Percentiles rank a stretch among this genome's conserved stretches.
These are phyloP conservation scores for Colletotrichum lupini DNA, from an alignment of 2,329 filamentous ascomycete genomes.

Conservation along the genomic window DNA sequence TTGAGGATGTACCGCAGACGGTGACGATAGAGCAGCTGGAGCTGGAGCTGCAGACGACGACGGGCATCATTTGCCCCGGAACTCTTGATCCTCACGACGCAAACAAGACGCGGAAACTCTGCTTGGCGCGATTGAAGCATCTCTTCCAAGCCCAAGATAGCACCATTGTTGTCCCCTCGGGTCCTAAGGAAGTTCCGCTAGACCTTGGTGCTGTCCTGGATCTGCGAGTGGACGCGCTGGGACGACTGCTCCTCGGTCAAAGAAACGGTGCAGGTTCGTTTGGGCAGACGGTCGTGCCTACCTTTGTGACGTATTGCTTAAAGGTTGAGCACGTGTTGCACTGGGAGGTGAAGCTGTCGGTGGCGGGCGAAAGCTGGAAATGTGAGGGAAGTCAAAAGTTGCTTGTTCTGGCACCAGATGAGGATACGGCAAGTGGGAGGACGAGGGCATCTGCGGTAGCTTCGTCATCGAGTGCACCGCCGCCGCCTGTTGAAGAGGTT, in stretches of 20 bases:
- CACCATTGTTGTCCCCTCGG: not conserved
- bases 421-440: not conserved
- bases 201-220: constrained; percentile 7
- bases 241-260: not conserved
- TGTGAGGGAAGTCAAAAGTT: constrained; percentile 10
- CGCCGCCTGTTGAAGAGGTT: not conserved
- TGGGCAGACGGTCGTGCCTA: not conserved
- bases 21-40: constrained; percentile 35
- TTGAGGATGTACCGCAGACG: constrained; percentile 33
- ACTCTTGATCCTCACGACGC: constrained; percentile 6
- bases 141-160: not conserved
- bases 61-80: constrained; percentile 34
- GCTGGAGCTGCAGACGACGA: constrained; percentile 34
- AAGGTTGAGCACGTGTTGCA: not conserved
- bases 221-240: not conserved
- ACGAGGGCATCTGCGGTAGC: not conserved
- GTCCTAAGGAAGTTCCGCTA: not conserved
- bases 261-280: not conserved
- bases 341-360: not conserved
- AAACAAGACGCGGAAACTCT: constrained; percentile 9
- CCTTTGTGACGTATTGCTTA: constrained; percentile 6
- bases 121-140: not conserved
- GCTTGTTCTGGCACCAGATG: not conserved
- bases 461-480: not conserved
- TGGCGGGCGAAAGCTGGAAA: not conserved